Evolutionary conservation across 805 yeast species (phyloP).

Genomic region (Candida arabinofermentans): DNA sequence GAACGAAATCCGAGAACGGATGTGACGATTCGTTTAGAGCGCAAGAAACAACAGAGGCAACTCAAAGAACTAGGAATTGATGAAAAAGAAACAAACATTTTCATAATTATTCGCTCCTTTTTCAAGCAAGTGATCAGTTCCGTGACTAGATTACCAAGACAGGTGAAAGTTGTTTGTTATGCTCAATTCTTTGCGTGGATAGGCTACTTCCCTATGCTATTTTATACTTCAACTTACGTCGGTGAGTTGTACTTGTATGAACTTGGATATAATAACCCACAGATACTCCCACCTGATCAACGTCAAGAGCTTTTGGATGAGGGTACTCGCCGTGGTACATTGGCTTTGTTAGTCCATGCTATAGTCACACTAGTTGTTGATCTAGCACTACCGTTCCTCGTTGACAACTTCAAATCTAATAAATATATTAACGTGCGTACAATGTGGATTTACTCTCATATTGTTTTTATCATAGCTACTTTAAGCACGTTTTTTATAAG

Average conservation of each 20-base stretch:
- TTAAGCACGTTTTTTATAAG: slow-evolving; percentile 41
- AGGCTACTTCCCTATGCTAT: slow-evolving; percentile 63
- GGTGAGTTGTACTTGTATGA: slow-evolving; percentile 52
- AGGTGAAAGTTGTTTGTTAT: slow-evolving; percentile 45
- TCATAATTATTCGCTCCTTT: slow-evolving; percentile 22
- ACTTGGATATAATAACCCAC: slow-evolving; percentile 34
- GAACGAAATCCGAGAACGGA: slow-evolving; percentile 49
- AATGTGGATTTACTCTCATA: slow-evolving; percentile 50
- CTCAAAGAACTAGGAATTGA: slow-evolving; percentile 35
- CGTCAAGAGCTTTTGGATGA: slow-evolving; percentile 36
- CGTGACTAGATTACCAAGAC: slow-evolving; percentile 42
- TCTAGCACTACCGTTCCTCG: slow-evolving; percentile 40
- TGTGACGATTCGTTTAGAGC: slow-evolving; percentile 34
- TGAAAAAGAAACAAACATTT: slow-evolving; percentile 17
- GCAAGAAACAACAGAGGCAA: slow-evolving; percentile 31
- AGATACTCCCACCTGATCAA: slow-evolving; percentile 37
- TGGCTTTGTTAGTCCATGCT: slow-evolving; percentile 48
- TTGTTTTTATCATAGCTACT: slow-evolving; percentile 46
- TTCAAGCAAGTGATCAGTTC: slow-evolving; percentile 34
- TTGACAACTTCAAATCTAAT: slow-evolving; percentile 18
- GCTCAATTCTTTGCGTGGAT: slow-evolving; percentile 67
- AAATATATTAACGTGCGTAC: slow-evolving; percentile 27
- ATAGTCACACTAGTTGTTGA: slow-evolving; percentile 43
- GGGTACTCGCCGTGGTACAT: slow-evolving; percentile 48
- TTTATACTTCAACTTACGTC: slow-evolving; percentile 62